These are phyloP conservation scores for Chalciporus piperatus DNA, from an alignment of 768 basidiomycete species.

Conservation along the genomic window DNA sequence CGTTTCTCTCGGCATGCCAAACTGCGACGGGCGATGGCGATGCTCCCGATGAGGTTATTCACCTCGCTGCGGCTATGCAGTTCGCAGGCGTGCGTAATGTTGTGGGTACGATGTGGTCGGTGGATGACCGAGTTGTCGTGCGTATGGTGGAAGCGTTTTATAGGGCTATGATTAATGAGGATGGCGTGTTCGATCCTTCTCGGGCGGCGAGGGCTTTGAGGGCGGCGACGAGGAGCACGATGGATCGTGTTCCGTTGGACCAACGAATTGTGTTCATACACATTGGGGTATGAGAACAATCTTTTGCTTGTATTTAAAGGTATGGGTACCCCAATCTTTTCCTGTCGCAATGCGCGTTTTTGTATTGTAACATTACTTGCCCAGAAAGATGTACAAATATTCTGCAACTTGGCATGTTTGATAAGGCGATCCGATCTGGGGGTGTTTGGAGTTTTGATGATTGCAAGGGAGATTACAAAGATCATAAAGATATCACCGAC, in stretches of 20 bases:
- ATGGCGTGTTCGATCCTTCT: slow-evolving; percentile 15
- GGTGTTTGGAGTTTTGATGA: neutral
- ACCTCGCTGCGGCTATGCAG: slow-evolving; percentile 31
- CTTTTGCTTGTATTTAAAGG: neutral
- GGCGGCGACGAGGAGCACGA: slow-evolving; percentile 7
- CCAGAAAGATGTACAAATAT: no score
- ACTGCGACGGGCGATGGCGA: slow-evolving; percentile 25
- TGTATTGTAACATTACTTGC: no score
- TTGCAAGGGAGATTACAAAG: slow-evolving; percentile 5
- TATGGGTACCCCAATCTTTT: no score
- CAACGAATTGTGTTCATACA: slow-evolving; percentile 24
- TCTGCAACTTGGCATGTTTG: no score
- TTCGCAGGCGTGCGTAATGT: slow-evolving; percentile 28
- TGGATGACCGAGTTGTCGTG: slow-evolving; percentile 20
- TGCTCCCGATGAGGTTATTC: slow-evolving; percentile 28
- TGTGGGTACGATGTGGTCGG: slow-evolving; percentile 32
- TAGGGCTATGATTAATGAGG: slow-evolving; percentile 11
- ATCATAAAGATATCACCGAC: slow-evolving; percentile 19
- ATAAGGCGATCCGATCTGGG: neutral
- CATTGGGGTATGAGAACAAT: slow-evolving; percentile 10
- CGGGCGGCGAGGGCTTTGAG: slow-evolving; percentile 16
- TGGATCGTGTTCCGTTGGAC: slow-evolving; percentile 16
- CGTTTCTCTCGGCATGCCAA: slow-evolving; percentile 31
- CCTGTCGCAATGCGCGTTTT: no score
- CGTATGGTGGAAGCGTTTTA: slow-evolving; percentile 18